These are phyloP conservation scores for Eucalyptus viminalis DNA, from an alignment of 345 rosid genomes.

Conservation along the genomic window DNA sequence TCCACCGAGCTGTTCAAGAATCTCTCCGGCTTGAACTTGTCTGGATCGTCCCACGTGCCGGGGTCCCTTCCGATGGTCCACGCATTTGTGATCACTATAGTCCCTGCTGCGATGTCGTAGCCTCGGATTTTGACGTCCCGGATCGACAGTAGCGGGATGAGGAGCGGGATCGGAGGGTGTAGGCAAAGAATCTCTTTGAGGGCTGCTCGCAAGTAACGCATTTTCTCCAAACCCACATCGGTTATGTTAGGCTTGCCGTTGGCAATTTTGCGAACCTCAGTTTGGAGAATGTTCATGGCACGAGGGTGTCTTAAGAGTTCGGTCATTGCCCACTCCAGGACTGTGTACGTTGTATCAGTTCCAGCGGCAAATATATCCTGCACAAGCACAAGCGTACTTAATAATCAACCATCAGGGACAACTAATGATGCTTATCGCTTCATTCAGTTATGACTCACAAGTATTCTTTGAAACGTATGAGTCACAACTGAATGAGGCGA, in stretches of 20 bases:
- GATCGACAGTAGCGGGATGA: constrained; percentile 7
- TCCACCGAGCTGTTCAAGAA: constrained; percentile 9
- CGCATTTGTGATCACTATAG: constrained; percentile 2
- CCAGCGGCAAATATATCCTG: constrained; percentile 27
- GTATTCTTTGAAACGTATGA: too few species aligned
- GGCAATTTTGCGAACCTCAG: background rate
- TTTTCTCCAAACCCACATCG: background rate
- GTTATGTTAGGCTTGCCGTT: background rate
- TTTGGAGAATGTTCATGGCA: constrained; percentile 4
- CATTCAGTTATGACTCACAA: too few species aligned
- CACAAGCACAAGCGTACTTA: background rate
- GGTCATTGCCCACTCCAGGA: constrained; percentile 26
- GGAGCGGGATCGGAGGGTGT: constrained; percentile 21
- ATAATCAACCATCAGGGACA: background rate
- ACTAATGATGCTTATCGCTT: too few species aligned
- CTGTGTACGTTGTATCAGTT: constrained; percentile 18
- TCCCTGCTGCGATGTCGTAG: constrained; percentile 10
- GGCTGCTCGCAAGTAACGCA: constrained; percentile 17
- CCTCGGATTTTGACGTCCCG: constrained; percentile 5
- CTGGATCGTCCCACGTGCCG: constrained; percentile 1
- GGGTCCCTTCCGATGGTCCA: constrained; percentile 29
- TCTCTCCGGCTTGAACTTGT: constrained; percentile 22
- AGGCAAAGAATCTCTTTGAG: constrained; percentile 22
- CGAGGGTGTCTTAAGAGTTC: constrained; percentile 15
- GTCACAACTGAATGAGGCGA: too few species aligned